Conservation (phyloP, 1,284 basidiomycete species). For the Trametes hirsuta region DNA sequence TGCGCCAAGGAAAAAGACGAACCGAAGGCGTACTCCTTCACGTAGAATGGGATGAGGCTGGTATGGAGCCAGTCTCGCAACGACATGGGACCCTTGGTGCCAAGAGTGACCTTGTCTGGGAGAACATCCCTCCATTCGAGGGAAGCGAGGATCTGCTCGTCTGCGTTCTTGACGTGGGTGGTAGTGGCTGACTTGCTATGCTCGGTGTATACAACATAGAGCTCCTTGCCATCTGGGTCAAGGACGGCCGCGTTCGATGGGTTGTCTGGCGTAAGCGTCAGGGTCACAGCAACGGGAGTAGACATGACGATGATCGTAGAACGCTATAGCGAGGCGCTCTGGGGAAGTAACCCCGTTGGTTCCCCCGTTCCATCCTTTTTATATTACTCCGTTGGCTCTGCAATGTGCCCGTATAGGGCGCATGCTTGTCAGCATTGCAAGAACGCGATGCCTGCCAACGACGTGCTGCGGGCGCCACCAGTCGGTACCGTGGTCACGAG, state of each 20-base stretch:
- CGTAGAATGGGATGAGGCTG: conserved; percentile 44
- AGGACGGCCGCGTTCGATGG: conserved; percentile 46
- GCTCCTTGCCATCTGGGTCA: conserved; percentile 38
- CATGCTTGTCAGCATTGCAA: neutral
- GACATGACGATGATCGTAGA: conserved; percentile 7
- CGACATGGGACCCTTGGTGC: conserved; percentile 23
- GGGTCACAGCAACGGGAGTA: conserved; percentile 23
- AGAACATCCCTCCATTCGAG: conserved; percentile 29
- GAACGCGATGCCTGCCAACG: neutral
- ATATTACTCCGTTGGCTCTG: neutral
- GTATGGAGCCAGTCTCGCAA: conserved; percentile 46
- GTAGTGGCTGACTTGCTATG: conserved; percentile 32
- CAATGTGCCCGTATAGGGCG: neutral
- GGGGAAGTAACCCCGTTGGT: neutral
- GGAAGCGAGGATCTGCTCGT: conserved; percentile 31
- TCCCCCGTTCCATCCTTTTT: neutral
- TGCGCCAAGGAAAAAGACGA: neutral
- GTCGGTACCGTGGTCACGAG: too few species aligned
- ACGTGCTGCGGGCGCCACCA: neutral
- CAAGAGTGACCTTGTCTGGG: conserved; percentile 27
- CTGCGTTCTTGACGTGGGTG: conserved; percentile 37
- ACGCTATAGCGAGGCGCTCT: neutral
- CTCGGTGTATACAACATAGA: conserved; percentile 44
- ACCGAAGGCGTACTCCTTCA: conserved; percentile 39
- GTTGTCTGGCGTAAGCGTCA: conserved; percentile 46